Evolutionary conservation across 495 filamentous ascomycete species (phyloP), one percentile per base, ranked within the genome.

Genomic region (Penicillium nucicola): DNA sequence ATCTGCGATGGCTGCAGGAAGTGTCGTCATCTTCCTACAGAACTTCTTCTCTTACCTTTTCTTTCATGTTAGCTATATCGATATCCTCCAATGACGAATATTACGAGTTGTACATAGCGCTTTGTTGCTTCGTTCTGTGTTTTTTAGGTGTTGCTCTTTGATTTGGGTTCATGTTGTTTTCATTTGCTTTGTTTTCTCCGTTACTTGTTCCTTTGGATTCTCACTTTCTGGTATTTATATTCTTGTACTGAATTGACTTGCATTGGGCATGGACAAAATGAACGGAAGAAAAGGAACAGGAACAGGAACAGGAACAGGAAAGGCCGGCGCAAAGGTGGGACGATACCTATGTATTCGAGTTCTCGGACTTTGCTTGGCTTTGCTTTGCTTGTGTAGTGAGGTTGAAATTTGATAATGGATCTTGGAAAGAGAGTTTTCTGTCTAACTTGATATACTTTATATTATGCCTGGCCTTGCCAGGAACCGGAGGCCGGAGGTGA

Each of bases 41-140:
- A n/a, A n/a, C 10, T 32, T 31, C n/a, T 22, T 14, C n/a, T 12
- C 28, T 22, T 3, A 3, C 20, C 25, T 9, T 8, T 9, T 28
- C 25, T 9, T 8, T 9, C 10, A 28, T 8, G 10, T 8, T 28
- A 28, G 7, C 25, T 28, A 28, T 28, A n/a, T 28, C 25, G 7
- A 32, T 32, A 33, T 4, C 30, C 31, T 45, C 1, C 7, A 45
- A 39, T 48, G 12, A 47, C 12, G 34, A 48, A 38, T 18, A 10
- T 39, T 19, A 48, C 34, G 34, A 48, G 18, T 42, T 42, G 38
- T 50, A 42, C 28, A 50, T 50, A 50, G 47, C 25, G 25, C 5
- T 9, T 8, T 28, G 25, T 32, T 23, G 5, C 32, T 19, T 50
- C 15, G 38, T 5, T 17, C n/a, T 49, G 12, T 38, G 2, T 28